Conservation (phyloP, 2,329 filamentous ascomycete genomes). For the Neonectria sp. region DNA sequence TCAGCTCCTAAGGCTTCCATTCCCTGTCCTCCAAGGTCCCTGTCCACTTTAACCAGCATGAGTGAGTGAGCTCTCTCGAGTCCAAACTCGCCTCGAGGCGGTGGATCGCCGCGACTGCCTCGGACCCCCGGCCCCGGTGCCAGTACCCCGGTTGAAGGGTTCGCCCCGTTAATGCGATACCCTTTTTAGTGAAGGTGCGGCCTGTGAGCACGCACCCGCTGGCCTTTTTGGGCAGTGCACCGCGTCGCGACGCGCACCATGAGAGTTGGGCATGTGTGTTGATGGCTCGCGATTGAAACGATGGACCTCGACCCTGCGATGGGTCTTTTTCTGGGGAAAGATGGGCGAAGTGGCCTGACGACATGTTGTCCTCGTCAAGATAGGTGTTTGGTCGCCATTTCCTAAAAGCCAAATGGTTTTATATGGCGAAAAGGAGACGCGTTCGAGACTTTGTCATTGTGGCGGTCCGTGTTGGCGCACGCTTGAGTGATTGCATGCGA, state of each 20-base stretch:
- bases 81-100: slow-evolving; percentile 23
- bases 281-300: slow-evolving; percentile 2
- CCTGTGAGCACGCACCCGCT: slow-evolving; percentile 17
- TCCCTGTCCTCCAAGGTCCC: slow-evolving; percentile 11
- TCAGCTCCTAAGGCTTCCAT: slow-evolving; percentile 18
- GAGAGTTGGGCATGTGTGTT: slow-evolving; percentile 3
- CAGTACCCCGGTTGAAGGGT: slow-evolving; percentile 10
- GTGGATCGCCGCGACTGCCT: slow-evolving; percentile 27
- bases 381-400: neutral
- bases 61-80: slow-evolving; percentile 4
- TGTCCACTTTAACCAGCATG: slow-evolving; percentile 12
- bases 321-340: neutral
- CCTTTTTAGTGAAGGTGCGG: slow-evolving; percentile 9
- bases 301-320: slow-evolving; percentile 2
- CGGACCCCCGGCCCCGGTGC: slow-evolving; percentile 26
- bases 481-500: slow-evolving; percentile 4
- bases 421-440: neutral
- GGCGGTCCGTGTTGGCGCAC: neutral
- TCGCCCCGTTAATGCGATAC: slow-evolving; percentile 25
- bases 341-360: neutral
- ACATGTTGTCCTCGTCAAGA: neutral
- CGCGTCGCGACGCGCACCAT: slow-evolving; percentile 32
- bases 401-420: neutral
- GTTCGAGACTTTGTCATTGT: neutral
- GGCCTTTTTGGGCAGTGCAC: slow-evolving; percentile 22